phyloP scores from a whole-genome alignment of 441 rosid genomes.

The Caryocar brasiliense region DNA sequence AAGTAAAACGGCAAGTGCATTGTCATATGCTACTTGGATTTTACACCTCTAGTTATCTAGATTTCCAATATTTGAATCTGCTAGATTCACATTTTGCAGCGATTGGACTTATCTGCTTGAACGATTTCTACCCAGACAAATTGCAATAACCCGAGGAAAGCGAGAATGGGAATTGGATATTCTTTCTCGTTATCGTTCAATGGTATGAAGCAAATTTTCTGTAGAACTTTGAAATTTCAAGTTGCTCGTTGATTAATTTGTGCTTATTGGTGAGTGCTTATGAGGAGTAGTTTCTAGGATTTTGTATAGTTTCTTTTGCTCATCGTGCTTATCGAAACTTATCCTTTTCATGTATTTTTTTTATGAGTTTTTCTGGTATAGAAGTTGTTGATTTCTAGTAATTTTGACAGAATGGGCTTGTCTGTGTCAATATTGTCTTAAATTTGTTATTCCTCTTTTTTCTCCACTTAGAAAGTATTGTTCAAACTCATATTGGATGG shows the following conservation, averaged over 20 bases:
- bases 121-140: slow-evolving; percentile 83
- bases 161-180: slow-evolving; percentile 94
- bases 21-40: not conserved
- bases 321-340: too few species aligned
- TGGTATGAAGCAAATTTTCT: slow-evolving; percentile 52
- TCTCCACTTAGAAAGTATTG: too few species aligned
- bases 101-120: slow-evolving; percentile 89
- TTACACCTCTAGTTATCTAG: slow-evolving; percentile 2
- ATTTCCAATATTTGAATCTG: slow-evolving; percentile 11
- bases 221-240: slow-evolving; percentile 10
- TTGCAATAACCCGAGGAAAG: slow-evolving; percentile 92
- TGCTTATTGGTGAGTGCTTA: not conserved
- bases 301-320: too few species aligned
- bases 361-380: too few species aligned
- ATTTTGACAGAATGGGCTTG: too few species aligned
- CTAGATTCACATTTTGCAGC: slow-evolving; percentile 28
- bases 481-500: too few species aligned
- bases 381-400: too few species aligned
- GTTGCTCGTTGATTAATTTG: not conserved
- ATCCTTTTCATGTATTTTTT: too few species aligned
- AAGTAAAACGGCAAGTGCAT: not conserved
- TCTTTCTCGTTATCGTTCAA: slow-evolving; percentile 73
- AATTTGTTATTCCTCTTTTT: too few species aligned
- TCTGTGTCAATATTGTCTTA: too few species aligned
- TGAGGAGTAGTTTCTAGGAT: not conserved